Evolutionary conservation across 257 asterid species (phyloP), one percentile per base, ranked within the genome.

Genomic region (Solanum acaule): DNA sequence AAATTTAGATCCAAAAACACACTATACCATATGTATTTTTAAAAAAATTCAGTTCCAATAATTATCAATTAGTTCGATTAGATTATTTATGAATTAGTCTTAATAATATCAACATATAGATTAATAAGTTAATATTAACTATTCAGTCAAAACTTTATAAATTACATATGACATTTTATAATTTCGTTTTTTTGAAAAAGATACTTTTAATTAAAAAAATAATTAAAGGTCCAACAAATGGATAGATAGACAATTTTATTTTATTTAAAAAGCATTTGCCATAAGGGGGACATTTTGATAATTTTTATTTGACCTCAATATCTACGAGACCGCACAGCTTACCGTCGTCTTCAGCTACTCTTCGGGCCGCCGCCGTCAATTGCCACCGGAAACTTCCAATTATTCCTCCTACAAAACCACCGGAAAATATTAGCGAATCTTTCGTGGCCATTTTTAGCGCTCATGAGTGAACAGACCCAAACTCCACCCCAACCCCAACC

Each of bases 391-490:
- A 23, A 76, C 34, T 76, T 76, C 33, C 52, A 76, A 6, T 75
- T 75, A 10, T 23, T 75, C 52, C 44, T 22, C 81, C 12, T 34
- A 10, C 46, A 10, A 13, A 73, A 34, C 81, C 33, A 10, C 56
- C 56, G 83, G 12, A 37, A 35, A 75, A 75, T 75, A 75, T 5
- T 37, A 20, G 10, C 46, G 13, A 34, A 73, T 73, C 9, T 20
- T 8, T 25, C 3, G 42, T 23, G 20, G 59, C 34, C 23, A 2
- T 14, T 38, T 38, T 76, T n/a, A 76, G 83, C 84, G 8, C n/a
- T 25, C 85, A 96, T 96, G 99, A 96, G 94, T 90, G 98, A 94
- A 78, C 96, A 92, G 87, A 88, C 92, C 88, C 92, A 87, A 68
- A 82, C 65, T 67, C 86, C 88, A 87, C 27, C 92, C 93, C 65